Evolutionary conservation across 768 basidiomycete species (phyloP), one percentile per base, ranked within the genome.

Genomic region (Tylopilus plumbeoviolaceoides): DNA sequence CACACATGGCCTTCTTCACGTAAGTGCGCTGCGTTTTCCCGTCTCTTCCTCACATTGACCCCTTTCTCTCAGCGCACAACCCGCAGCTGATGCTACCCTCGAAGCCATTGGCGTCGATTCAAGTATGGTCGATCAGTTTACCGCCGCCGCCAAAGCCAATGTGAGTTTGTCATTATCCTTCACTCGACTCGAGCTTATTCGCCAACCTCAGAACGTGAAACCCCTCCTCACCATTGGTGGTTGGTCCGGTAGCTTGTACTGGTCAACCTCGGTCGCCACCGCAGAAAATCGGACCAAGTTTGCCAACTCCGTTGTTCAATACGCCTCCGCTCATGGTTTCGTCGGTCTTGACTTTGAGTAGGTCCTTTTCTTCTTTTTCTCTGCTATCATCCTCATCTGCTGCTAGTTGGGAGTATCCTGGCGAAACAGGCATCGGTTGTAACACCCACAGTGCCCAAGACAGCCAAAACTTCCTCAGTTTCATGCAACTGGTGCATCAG

Each of bases 371-470:
- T 43, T 44, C 20, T 21, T 41, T 44, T 5, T 35, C 0, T 31
- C 0, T 7, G 2, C 3, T n/a, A 7, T 36, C 7, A 23, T 45
- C 14, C 51, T 60, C 18, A 61, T 17, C 21, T 1, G 5, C 18
- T 28, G 2, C n/a, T 45, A 89, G 89, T 63, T 93, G 91, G 91
- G 92, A 94, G 67, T 95, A 91, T 64, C 93, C 92, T 35, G 81
- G 76, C 36, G 71, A 71, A 11, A 72, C 72, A 42, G 91, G 91
- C 15, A 78, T 87, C 18, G 77, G 78, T 7, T 89, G 89, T 63
- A 95, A 95, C 71, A 67, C 66, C 7, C 68, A 83, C 43, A 79
- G 80, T 21, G 56, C 76, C 5, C 61, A 78, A 48, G 94, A 97
- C 68, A 84, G 87, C 0, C 75, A 78, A 56, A 94, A 97, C 69